Evolutionary conservation across 2,329 filamentous ascomycete species (phyloP).

Genomic region (Diaporthe ilicicola): DNA sequence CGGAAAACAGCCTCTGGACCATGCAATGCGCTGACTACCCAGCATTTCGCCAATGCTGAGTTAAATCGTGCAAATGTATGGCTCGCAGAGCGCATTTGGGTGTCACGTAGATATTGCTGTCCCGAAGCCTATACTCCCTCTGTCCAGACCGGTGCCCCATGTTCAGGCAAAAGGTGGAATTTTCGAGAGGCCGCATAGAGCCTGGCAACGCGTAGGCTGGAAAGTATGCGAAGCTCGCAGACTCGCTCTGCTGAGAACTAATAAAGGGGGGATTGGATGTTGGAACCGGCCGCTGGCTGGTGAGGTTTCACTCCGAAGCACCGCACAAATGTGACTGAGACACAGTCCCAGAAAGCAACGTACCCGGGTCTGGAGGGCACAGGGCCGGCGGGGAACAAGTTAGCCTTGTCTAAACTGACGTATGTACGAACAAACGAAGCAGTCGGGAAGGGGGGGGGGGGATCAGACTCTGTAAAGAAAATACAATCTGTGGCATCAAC

Average conservation of each 20-base stretch:
- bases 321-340: background rate
- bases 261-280: background rate
- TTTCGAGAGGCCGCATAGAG: background rate
- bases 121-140: no score
- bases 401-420: background rate
- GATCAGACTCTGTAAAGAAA: constrained; percentile 15
- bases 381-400: background rate
- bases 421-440: background rate
- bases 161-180: background rate
- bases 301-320: background rate
- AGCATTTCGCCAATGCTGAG: no score
- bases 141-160: background rate
- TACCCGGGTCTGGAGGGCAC: background rate
- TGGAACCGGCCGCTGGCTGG: background rate
- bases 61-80: no score
- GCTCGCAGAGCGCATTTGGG: background rate
- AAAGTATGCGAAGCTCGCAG: background rate
- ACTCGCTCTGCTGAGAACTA: background rate
- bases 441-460: background rate
- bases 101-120: no score
- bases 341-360: background rate
- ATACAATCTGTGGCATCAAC: constrained; percentile 33
- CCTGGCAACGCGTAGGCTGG: background rate
- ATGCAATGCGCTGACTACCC: no score
- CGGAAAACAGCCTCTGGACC: background rate